phyloP scores from a whole-genome alignment of 129 eudicot genomes.

The Kitagawia praeruptora region DNA sequence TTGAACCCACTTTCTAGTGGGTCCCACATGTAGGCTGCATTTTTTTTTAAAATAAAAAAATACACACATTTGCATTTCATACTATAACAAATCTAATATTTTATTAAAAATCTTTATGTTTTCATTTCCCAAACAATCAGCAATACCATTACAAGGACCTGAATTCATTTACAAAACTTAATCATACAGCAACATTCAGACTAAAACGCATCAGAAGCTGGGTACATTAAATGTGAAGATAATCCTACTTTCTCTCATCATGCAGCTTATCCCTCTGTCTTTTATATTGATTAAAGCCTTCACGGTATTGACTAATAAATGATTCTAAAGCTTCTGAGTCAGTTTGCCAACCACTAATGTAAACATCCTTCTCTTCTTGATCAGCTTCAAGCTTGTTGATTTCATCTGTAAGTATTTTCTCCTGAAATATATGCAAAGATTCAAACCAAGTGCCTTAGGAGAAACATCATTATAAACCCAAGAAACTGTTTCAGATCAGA shows the following conservation, averaged over 20 bases:
- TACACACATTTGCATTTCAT: too few relatives aligned
- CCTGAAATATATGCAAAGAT: conserved; percentile 35
- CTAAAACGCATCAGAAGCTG: not conserved
- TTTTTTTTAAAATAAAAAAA: too few relatives aligned
- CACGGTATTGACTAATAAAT: conserved; percentile 43
- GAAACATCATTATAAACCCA: not conserved
- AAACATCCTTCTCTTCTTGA: conserved; percentile 50
- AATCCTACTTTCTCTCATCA: conserved; percentile 75
- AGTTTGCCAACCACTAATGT: conserved; percentile 39
- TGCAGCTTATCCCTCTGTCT: conserved; percentile 68
- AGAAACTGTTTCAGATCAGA: not conserved
- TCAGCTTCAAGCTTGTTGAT: conserved; percentile 62
- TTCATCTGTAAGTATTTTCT: conserved; percentile 63
- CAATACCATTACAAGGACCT: conserved; percentile 89
- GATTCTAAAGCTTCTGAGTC: conserved; percentile 42
- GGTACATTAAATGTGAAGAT: not conserved
- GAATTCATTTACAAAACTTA: conserved; percentile 10
- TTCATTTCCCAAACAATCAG: too few relatives aligned
- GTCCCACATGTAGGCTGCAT: too few relatives aligned
- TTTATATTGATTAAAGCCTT: conserved; percentile 49
- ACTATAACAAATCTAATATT: too few relatives aligned
- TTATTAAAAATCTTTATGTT: too few relatives aligned
- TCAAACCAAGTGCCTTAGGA: not conserved
- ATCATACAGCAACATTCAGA: conserved; percentile 19
- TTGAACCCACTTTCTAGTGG: too few relatives aligned